Base-by-base conservation (phyloP, 441 rosid species). In the Macaranga tanarius region DNA sequence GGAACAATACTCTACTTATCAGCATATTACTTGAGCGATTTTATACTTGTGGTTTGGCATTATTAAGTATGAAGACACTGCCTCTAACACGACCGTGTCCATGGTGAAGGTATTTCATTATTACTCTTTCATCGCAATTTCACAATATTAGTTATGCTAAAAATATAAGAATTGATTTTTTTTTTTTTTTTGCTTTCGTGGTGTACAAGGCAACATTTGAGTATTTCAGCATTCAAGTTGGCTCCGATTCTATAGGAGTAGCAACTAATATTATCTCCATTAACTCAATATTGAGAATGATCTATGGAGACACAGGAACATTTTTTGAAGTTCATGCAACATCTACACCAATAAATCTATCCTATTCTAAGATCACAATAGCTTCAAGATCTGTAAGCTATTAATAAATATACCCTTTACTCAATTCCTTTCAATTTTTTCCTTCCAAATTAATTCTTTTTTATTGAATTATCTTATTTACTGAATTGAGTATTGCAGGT, bases 271-370 rank as follows among this genome's bases (percentile, higher is more conserved):
- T 92, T 96, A 86, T 92, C 80, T 79, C 88, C 0, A 82, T 91
- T 75, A 92, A 92, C 66, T 87, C 98, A 16, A 92, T 93, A 1
- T 76, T 90, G 56, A 91, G 83, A 76, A 79, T 95, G 87, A 71
- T 81, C 55, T 95, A 91, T 73, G 80, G 89, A 0, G 92, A 92
- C 84, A 90, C 89, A 0, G 99, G 96, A 76, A 90, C 98, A 10
- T 95, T 95, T 79, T 95, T 95, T 40, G 99, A 98, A 12, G 93
- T 91, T 42, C 98, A 91, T 70, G 99, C 91, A 25, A 76, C 93
- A 25, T 80, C 99, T 7, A 72, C 93, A 65, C 92, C 95, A 5
- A 58, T 90, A 13, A 97, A 95, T 82, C 92, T 92, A 16, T 77
- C 84, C 17, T 90, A 78, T 78, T 85, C 90, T 25, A 82, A 91